Evolutionary conservation across 139 green algal genomes (phyloP).

Genomic region (Chlamydomonas sp.): DNA sequence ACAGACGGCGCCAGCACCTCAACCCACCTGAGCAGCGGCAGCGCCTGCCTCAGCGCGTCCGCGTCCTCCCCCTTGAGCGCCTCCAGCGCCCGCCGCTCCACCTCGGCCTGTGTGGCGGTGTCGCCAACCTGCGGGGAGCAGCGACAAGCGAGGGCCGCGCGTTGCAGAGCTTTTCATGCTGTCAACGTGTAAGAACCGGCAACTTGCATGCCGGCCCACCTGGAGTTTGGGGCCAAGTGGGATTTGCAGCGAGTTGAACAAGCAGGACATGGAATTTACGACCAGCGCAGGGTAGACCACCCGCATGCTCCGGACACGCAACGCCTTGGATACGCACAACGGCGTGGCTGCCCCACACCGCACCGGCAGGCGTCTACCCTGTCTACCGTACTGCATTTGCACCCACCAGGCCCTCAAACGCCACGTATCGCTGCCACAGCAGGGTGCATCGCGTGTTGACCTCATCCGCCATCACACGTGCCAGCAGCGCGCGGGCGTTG

Average conservation of each 20-base stretch:
- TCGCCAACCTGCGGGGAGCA: constrained; percentile 7
- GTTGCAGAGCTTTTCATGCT: not conserved
- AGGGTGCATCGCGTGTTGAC: constrained; percentile 4
- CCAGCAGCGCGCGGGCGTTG: constrained; percentile 86
- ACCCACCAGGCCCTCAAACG: constrained; percentile 21
- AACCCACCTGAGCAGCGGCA: constrained; percentile 24
- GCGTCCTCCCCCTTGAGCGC: constrained; percentile 15
- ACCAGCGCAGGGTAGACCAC: no score
- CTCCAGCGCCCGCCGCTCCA: constrained; percentile 31
- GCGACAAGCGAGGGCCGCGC: not conserved
- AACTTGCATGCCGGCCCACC: no score
- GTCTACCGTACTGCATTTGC: no score
- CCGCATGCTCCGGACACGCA: no score
- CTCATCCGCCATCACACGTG: constrained; percentile 73
- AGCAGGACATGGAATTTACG: no score
- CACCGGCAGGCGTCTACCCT: no score
- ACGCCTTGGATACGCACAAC: no score
- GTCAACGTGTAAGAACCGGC: no score
- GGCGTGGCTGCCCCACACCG: no score
- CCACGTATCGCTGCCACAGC: constrained; percentile 42
- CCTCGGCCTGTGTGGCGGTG: constrained; percentile 9
- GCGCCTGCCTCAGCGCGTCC: constrained; percentile 1
- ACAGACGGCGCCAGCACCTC: not conserved
- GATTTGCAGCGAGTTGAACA: no score
- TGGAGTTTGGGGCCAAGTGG: no score